Conservation (phyloP, 441 rosid genomes). For the Euphorbia celastroides region DNA sequence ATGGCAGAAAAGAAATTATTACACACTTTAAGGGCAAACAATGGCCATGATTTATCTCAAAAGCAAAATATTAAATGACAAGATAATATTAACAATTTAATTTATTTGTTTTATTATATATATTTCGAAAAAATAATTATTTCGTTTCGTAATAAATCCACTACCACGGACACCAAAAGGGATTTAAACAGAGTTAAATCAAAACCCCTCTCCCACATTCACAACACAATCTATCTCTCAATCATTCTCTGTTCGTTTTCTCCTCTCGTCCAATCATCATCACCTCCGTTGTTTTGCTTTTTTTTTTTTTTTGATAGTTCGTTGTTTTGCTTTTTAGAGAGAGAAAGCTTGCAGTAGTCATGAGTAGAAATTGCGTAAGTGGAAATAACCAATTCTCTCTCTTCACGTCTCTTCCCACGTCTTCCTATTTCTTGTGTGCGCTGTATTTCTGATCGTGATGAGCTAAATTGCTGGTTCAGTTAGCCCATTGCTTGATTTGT, state of each 20-base stretch:
- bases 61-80: background rate
- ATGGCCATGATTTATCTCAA: background rate
- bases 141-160: background rate
- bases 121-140: background rate
- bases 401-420: constrained; percentile 10
- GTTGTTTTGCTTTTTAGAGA: constrained; percentile 2
- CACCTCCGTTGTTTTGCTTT: constrained; percentile 9
- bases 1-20: constrained; percentile 13
- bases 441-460: constrained; percentile 15
- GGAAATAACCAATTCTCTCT: background rate
- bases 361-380: constrained; percentile 9
- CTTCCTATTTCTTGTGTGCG: background rate
- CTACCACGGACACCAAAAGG: constrained; percentile 43
- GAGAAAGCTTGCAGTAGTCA: constrained; percentile 27
- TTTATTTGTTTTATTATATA: background rate
- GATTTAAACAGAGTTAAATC: constrained; percentile 48
- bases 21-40: background rate
- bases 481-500: background rate
- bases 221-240: constrained; percentile 23
- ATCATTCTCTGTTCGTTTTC: constrained; percentile 36
- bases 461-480: constrained; percentile 8
- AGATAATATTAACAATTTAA: background rate
- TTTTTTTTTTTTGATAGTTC: no score
- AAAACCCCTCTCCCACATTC: constrained; percentile 15
- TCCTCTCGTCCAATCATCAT: constrained; percentile 31